phyloP scores from a whole-genome alignment of 495 filamentous ascomycete species.

The Symbiotaphrina buchneri region DNA sequence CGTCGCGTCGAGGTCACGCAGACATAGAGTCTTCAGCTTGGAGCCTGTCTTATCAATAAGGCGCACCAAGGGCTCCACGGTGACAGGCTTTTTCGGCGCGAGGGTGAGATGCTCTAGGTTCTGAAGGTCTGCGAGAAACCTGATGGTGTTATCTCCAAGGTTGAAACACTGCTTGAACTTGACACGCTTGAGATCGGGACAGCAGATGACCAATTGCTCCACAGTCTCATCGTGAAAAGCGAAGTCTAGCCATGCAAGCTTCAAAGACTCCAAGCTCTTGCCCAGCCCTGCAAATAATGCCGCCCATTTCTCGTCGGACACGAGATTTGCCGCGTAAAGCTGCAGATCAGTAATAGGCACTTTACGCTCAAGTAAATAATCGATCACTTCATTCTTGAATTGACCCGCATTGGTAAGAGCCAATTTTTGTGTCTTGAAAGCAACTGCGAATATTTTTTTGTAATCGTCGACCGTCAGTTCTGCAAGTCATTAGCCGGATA shows the following conservation, averaged over 20 bases:
- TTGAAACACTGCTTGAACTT: conserved; percentile 43
- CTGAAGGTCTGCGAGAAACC: conserved; percentile 27
- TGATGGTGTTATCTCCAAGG: conserved; percentile 21
- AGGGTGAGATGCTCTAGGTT: conserved; percentile 53
- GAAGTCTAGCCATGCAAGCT: conserved; percentile 43
- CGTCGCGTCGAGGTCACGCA: conserved; percentile 31
- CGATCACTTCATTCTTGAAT: conserved; percentile 60
- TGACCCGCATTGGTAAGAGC: conserved; percentile 64
- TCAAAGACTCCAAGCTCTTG: conserved; percentile 34
- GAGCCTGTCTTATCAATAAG: conserved; percentile 34
- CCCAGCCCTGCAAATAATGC: conserved; percentile 39
- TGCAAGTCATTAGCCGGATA: conserved; percentile 10
- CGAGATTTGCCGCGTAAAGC: conserved; percentile 58
- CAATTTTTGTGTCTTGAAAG: conserved; percentile 40
- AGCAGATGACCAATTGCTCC: conserved; percentile 28
- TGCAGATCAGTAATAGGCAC: conserved; percentile 35
- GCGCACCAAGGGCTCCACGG: conserved; percentile 39
- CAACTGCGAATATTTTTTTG: conserved; percentile 55
- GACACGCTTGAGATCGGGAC: conserved; percentile 41
- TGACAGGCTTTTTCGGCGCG: conserved; percentile 18
- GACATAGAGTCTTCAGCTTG: conserved; percentile 45
- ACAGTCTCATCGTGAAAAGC: conserved; percentile 50
- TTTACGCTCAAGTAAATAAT: conserved; percentile 53
- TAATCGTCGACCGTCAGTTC: conserved; percentile 54
- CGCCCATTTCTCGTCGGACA: conserved; percentile 49